A percentile compares a stretch with the other conserved stretches of the same genome.
Evolutionary conservation across 805 yeast species (phyloP).

Genomic region (Myxozyma geophila): DNA sequence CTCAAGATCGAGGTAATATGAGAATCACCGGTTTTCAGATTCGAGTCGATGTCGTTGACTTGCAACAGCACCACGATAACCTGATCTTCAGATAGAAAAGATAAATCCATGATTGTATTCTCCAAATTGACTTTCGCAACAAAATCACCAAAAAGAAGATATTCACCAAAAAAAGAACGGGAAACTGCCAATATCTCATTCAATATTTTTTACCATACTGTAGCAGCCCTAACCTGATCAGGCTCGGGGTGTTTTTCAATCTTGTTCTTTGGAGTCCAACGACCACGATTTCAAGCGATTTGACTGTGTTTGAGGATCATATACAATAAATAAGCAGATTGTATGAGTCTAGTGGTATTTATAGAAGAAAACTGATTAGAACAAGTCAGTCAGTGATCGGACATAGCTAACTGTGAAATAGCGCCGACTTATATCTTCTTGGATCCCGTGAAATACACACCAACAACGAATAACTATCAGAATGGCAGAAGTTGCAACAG

Average conservation of each 20-base stretch:
- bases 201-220: not conserved
- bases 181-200: too few species aligned
- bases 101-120: not conserved
- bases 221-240: conserved; percentile 1
- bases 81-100: not conserved
- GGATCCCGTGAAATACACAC: not conserved
- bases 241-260: not conserved
- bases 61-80: conserved; percentile 8
- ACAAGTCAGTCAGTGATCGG: not conserved
- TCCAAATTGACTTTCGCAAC: not conserved
- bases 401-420: not conserved
- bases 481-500: conserved; percentile 24
- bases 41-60: conserved; percentile 9
- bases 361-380: not conserved
- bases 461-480: not conserved
- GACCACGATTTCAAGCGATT: not conserved
- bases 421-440: not conserved
- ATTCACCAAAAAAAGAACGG: too few species aligned
- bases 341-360: not conserved
- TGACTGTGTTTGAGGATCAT: too few species aligned
- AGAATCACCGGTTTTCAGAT: conserved; percentile 2
- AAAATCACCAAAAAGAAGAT: not conserved
- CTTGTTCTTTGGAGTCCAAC: not conserved
- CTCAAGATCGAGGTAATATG: conserved; percentile 2
- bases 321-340: too few species aligned